Conservation (phyloP, 306 rosid species). For the Echinosophora koreensis region DNA sequence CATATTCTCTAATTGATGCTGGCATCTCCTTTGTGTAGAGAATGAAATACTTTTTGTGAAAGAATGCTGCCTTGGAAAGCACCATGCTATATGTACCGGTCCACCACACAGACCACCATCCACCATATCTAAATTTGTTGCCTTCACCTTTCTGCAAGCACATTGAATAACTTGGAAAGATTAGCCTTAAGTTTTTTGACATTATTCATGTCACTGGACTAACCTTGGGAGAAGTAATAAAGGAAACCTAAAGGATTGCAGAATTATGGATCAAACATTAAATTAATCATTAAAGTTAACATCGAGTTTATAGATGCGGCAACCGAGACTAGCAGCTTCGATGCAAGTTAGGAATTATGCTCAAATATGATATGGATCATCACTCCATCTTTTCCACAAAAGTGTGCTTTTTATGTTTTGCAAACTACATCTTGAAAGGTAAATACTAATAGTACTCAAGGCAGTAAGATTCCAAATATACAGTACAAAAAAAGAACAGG, state of each 20-base stretch:
- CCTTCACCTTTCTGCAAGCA: conserved; percentile 61
- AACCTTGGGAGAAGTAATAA: neutral
- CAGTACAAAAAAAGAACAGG: neutral
- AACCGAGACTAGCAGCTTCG: conserved; percentile 5
- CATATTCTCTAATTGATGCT: conserved; percentile 75
- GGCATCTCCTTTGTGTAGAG: conserved; percentile 89
- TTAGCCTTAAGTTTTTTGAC: conserved; percentile 24
- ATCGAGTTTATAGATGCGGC: conserved; percentile 35
- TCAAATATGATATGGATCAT: conserved; percentile 23
- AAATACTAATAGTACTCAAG: neutral
- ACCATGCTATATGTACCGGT: conserved; percentile 95
- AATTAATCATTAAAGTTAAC: conserved; percentile 13
- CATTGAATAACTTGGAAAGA: conserved; percentile 40
- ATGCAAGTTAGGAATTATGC: neutral
- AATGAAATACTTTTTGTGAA: conserved; percentile 88
- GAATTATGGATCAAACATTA: neutral
- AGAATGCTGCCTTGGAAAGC: conserved; percentile 97
- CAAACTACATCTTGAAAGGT: conserved; percentile 8
- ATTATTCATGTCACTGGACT: conserved; percentile 7
- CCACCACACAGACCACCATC: conserved; percentile 99
- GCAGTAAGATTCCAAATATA: conserved; percentile 16
- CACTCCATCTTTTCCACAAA: conserved; percentile 10
- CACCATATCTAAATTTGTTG: conserved; percentile 71
- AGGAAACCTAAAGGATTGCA: neutral
- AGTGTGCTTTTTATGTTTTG: conserved; percentile 12